Percentiles rank a stretch among this genome's conserved stretches.
Evolutionary conservation across 2,329 filamentous ascomycete genomes (phyloP).

Genomic region (Myriosclerotinia scirpicola): DNA sequence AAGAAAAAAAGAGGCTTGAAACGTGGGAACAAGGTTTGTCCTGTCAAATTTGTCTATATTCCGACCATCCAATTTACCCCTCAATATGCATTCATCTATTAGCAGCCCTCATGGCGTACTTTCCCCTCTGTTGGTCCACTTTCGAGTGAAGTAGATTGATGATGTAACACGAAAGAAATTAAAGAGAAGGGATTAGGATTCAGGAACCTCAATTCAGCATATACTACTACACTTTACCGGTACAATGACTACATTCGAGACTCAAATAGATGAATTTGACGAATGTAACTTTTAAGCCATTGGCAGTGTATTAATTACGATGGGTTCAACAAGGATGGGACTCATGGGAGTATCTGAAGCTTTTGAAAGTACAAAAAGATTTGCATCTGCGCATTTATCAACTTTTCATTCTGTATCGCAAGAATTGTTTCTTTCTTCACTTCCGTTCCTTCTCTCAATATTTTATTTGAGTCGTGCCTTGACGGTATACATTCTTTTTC

Average conservation of each 20-base stretch:
- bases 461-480: slow-evolving; percentile 13
- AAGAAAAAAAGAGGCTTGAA: background rate
- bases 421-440: slow-evolving; percentile 15
- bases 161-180: slow-evolving; percentile 7
- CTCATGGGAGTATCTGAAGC: background rate
- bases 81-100: slow-evolving; percentile 16
- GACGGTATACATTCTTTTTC: slow-evolving; percentile 23
- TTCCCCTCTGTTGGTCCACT: background rate
- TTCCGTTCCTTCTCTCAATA: slow-evolving; percentile 12
- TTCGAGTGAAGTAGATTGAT: slow-evolving; percentile 8
- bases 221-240: background rate
- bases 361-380: slow-evolving; percentile 19
- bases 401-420: background rate
- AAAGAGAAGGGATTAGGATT: slow-evolving; percentile 17
- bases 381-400: background rate
- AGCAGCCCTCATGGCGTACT: background rate
- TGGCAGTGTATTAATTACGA: background rate
- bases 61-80: slow-evolving; percentile 4
- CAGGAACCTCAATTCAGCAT: slow-evolving; percentile 3
- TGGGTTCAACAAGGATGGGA: background rate
- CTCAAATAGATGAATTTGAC: slow-evolving; percentile 16
- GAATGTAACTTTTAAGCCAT: background rate
- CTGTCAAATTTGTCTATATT: background rate
- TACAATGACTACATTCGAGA: slow-evolving; percentile 3
- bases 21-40: slow-evolving; percentile 5